Evolutionary conservation across 306 rosid genomes (phyloP).

Genomic region (Casuarina glauca): DNA sequence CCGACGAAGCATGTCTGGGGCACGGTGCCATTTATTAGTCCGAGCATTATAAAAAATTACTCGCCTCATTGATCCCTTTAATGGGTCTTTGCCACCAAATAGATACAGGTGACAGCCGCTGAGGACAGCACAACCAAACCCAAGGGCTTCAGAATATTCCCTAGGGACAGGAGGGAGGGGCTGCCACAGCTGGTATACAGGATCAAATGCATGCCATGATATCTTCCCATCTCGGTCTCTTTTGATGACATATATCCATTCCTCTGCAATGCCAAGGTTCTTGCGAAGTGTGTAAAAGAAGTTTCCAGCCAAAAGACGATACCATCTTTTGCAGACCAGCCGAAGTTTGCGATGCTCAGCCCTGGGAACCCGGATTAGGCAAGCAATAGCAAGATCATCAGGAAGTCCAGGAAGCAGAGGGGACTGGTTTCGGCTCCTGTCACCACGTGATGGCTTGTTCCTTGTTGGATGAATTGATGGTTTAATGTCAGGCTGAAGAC

Average conservation of each 20-base stretch:
- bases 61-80: conserved; percentile 84
- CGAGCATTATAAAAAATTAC: conserved; percentile 77
- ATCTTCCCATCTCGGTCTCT: conserved; percentile 85
- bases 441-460: conserved; percentile 67
- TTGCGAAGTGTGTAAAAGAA: conserved; percentile 78
- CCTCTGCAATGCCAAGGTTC: conserved; percentile 72
- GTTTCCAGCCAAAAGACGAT: conserved; percentile 76
- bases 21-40: conserved; percentile 94
- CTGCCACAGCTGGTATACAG: conserved; percentile 81
- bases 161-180: conserved; percentile 87
- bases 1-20: conserved; percentile 89
- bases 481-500: conserved; percentile 85
- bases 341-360: conserved; percentile 78
- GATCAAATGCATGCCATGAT: conserved; percentile 93
- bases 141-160: conserved; percentile 89
- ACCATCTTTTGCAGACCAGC: conserved; percentile 85
- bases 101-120: conserved; percentile 83
- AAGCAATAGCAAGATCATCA: conserved; percentile 88
- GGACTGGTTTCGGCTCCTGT: conserved; percentile 72
- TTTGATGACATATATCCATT: conserved; percentile 80
- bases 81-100: conserved; percentile 85
- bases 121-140: conserved; percentile 92
- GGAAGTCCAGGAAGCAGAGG: conserved; percentile 90
- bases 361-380: conserved; percentile 80
- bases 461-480: conserved; percentile 88